phyloP scores from a whole-genome alignment of 345 rosid species.

The Geranium brycei region DNA sequence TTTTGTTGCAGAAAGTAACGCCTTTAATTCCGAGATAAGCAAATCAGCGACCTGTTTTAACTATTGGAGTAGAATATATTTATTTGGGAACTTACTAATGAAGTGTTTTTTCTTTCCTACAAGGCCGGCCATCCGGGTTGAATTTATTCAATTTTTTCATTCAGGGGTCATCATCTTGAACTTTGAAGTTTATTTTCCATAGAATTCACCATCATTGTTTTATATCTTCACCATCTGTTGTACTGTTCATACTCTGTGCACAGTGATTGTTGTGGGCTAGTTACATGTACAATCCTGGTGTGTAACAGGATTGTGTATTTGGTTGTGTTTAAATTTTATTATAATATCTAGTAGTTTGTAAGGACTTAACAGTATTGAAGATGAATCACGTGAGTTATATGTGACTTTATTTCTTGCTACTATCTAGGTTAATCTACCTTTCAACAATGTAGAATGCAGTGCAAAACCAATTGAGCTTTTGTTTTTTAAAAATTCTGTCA shows the following conservation, averaged over 20 bases:
- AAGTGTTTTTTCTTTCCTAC: no score
- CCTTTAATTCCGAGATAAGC: no score
- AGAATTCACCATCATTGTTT: no score
- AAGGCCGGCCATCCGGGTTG: no score
- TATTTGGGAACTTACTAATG: no score
- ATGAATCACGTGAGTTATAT: not conserved
- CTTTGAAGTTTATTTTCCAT: no score
- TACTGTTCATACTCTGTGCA: not conserved
- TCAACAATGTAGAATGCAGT: not conserved
- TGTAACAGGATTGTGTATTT: not conserved
- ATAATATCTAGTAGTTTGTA: not conserved
- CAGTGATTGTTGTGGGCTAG: not conserved
- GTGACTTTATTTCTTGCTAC: not conserved
- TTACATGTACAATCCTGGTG: not conserved
- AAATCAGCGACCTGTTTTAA: no score
- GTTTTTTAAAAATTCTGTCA: constrained; percentile 17
- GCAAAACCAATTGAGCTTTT: not conserved
- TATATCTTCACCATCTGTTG: not conserved
- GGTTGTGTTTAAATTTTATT: not conserved
- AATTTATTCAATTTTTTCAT: no score
- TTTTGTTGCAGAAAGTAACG: no score
- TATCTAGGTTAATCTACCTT: not conserved
- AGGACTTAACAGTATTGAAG: not conserved
- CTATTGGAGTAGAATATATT: no score
- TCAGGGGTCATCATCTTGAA: no score